Evolutionary conservation across 2,329 filamentous ascomycete species (phyloP).

Genomic region (Pyrenophora tritici-repentis): DNA sequence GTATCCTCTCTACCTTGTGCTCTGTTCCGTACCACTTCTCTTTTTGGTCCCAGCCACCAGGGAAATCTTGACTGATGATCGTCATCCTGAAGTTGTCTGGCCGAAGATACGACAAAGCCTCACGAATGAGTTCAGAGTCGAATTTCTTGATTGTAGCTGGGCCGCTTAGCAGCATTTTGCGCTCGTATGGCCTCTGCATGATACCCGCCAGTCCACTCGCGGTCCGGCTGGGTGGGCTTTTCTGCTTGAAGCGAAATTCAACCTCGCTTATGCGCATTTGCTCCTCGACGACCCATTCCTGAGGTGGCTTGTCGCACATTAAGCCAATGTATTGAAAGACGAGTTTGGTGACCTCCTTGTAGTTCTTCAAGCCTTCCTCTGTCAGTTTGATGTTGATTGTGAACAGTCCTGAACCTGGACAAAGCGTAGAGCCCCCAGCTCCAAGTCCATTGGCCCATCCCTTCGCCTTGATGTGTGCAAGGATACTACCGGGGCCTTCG

Average conservation of each 20-base stretch:
- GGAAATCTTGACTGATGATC: conserved; percentile 80
- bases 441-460: conserved; percentile 87
- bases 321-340: conserved; percentile 92
- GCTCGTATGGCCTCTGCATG: conserved; percentile 89
- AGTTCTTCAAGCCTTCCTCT: conserved; percentile 80
- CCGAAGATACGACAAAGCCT: conserved; percentile 73
- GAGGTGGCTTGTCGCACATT: conserved; percentile 76
- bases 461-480: conserved; percentile 86
- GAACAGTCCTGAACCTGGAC: conserved; percentile 80
- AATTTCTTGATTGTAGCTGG: conserved; percentile 78
- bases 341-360: conserved; percentile 79
- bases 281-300: conserved; percentile 94
- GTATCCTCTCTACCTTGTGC: conserved; percentile 81
- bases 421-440: conserved; percentile 75
- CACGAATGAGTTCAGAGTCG: conserved; percentile 74
- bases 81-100: conserved; percentile 90
- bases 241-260: conserved; percentile 93
- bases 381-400: conserved; percentile 80
- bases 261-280: conserved; percentile 89
- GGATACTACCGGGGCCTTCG: conserved; percentile 88
- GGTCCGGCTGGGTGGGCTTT: conserved; percentile 85
- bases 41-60: conserved; percentile 81
- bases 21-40: conserved; percentile 99
- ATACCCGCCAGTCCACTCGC: conserved; percentile 81
- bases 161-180: conserved; percentile 86